These are phyloP conservation scores for Reutealis trisperma DNA, from an alignment of 345 rosid genomes.

Conservation along the genomic window DNA sequence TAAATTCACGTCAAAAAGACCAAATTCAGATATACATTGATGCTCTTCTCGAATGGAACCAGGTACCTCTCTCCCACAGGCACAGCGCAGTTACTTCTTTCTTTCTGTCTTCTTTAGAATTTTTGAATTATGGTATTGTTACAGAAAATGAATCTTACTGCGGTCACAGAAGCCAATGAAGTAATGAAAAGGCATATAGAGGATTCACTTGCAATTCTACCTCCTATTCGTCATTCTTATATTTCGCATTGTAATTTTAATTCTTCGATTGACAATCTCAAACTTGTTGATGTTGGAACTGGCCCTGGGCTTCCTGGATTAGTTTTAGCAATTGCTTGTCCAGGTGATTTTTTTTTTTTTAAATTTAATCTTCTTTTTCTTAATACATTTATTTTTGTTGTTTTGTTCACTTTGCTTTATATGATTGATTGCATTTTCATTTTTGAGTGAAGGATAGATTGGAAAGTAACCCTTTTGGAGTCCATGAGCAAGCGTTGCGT, in stretches of 20 bases:
- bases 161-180: slow-evolving; percentile 61
- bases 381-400: background rate
- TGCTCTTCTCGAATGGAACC: slow-evolving; percentile 81
- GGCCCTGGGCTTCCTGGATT: slow-evolving; percentile 94
- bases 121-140: slow-evolving; percentile 4
- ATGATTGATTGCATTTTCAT: background rate
- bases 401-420: background rate
- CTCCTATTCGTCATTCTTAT: slow-evolving; percentile 53
- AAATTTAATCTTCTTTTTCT: background rate
- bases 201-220: slow-evolving; percentile 81
- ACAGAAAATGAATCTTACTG: slow-evolving; percentile 88
- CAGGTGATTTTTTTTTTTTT: slow-evolving; percentile 41
- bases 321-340: slow-evolving; percentile 77
- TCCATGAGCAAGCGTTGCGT: slow-evolving; percentile 81
- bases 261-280: slow-evolving; percentile 39
- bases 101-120: background rate
- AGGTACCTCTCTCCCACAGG: slow-evolving; percentile 41
- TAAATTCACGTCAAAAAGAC: slow-evolving; percentile 50
- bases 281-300: slow-evolving; percentile 78
- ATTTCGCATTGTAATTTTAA: slow-evolving; percentile 42
- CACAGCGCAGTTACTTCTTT: background rate
- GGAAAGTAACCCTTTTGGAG: slow-evolving; percentile 89
- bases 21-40: slow-evolving; percentile 71
- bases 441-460: slow-evolving; percentile 40
- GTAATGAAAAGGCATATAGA: slow-evolving; percentile 84